Base-by-base conservation (phyloP, 306 rosid genomes). In the Cyclanthera cordifolia region DNA sequence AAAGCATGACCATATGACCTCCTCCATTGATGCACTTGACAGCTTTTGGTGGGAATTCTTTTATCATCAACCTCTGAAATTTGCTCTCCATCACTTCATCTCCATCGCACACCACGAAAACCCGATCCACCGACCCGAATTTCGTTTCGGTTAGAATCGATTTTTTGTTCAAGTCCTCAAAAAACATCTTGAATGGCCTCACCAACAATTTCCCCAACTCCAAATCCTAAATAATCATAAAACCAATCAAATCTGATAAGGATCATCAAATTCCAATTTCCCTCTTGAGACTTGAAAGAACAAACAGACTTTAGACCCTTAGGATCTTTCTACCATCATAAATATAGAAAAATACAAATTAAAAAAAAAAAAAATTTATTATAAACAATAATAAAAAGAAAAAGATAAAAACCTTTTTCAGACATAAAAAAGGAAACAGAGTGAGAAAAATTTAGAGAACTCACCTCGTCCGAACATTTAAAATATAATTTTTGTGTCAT, bases 1-100 rank as follows among this genome's bases (percentile, higher is more conserved):
- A 66, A 15, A 66, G 71, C 72, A 68, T 68, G 2, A 68, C 72
- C 72, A 68, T 68, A 50, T 68, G 72, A 3, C 58, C 72, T 50
- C 56, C 56, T 68, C 54, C 58, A 23, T 68, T 17, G 25, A 68
- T 49, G 6, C 0, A 48, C 2, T 48, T 50, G 25, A 68, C 56
- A 15, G 27, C 72, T 25, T 50, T 28, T 15, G 72, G 72, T 28
- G 56, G 45, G 30, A 48, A 16, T 15, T 25, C 30, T 50, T 68
- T 17, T 16, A 68, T 23, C 72, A 68, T 68, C 58, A 50, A 16
- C 53, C 8, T 45, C 54, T 66, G 71, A 20, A 66, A 66, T 46
- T 24, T 13, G 14, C 14, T 28, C 3, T 43, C 23, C 41, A 66
- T 66, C 6, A 46, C 71, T 23, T 66, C 71, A 23, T 66, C 71